phyloP scores from a whole-genome alignment of 2,329 filamentous ascomycete species.

The Corniculantispora saksenae region DNA sequence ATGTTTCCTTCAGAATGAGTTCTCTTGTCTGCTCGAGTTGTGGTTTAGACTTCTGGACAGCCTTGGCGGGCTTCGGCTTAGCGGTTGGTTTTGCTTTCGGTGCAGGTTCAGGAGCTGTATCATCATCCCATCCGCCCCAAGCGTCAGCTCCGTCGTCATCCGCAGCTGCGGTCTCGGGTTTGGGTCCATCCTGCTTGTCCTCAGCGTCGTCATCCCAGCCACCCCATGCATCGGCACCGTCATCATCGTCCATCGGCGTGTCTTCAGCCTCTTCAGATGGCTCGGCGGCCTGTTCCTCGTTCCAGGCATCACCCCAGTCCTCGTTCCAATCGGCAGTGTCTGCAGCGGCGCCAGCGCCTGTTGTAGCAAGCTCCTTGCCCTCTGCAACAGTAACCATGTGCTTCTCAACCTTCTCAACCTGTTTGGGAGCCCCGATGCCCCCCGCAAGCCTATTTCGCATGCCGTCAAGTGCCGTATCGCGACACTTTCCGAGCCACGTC shows the following conservation, averaged over 20 bases:
- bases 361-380: conserved; percentile 64
- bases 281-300: conserved; percentile 53
- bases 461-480: conserved; percentile 74
- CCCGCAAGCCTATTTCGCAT: conserved; percentile 68
- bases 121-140: conserved; percentile 78
- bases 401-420: conserved; percentile 82
- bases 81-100: conserved; percentile 10
- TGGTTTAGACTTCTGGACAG: conserved; percentile 21
- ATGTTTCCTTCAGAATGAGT: conserved; percentile 79
- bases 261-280: conserved; percentile 24
- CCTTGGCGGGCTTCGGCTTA: conserved; percentile 6
- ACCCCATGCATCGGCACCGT: conserved; percentile 72
- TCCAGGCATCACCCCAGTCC: conserved; percentile 83
- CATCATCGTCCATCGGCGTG: conserved; percentile 35
- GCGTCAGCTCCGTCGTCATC: conserved; percentile 62
- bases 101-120: conserved; percentile 38
- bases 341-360: conserved; percentile 46
- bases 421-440: conserved; percentile 66
- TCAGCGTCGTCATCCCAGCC: conserved; percentile 68
- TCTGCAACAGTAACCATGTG: conserved; percentile 70
- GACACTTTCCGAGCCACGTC: conserved; percentile 83
- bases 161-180: conserved; percentile 28
- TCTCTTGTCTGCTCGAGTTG: conserved; percentile 53
- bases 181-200: conserved; percentile 25
- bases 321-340: conserved; percentile 66